These are phyloP conservation scores for Cercospora canescens DNA, from an alignment of 2,329 filamentous ascomycete species.

Conservation along the genomic window DNA sequence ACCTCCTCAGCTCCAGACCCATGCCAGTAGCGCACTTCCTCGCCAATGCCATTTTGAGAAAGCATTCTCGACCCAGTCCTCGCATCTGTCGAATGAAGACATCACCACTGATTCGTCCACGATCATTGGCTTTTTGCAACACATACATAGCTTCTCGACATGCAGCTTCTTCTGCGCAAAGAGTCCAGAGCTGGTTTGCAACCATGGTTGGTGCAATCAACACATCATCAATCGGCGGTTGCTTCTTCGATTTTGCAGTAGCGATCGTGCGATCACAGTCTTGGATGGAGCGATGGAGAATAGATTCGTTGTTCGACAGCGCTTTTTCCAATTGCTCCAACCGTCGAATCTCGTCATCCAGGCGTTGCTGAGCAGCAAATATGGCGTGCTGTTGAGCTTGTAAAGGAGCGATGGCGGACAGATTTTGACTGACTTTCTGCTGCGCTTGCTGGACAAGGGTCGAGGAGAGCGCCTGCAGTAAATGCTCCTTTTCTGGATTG, in stretches of 20 bases:
- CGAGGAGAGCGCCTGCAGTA: slow-evolving; percentile 73
- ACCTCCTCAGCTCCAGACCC: slow-evolving; percentile 55
- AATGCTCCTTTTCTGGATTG: slow-evolving; percentile 91
- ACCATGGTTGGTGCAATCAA: slow-evolving; percentile 93
- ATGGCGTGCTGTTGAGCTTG: slow-evolving; percentile 79
- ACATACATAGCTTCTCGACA: slow-evolving; percentile 86
- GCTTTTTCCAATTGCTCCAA: slow-evolving; percentile 70
- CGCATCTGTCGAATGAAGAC: slow-evolving; percentile 75
- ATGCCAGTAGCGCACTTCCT: slow-evolving; percentile 76
- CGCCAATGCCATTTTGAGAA: slow-evolving; percentile 77
- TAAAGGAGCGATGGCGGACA: slow-evolving; percentile 71
- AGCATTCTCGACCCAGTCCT: slow-evolving; percentile 75
- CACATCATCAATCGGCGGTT: slow-evolving; percentile 83
- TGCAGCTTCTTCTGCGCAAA: slow-evolving; percentile 85
- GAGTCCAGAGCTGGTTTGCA: slow-evolving; percentile 84
- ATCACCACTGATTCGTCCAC: slow-evolving; percentile 67
- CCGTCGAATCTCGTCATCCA: slow-evolving; percentile 73
- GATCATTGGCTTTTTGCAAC: slow-evolving; percentile 71
- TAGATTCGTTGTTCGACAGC: slow-evolving; percentile 73
- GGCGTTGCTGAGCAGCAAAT: slow-evolving; percentile 63
- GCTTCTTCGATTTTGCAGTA: slow-evolving; percentile 65
- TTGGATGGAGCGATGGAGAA: slow-evolving; percentile 73
- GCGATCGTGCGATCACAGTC: slow-evolving; percentile 78
- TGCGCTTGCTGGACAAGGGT: slow-evolving; percentile 69
- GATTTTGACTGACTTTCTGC: slow-evolving; percentile 69